Base-by-base conservation (phyloP, 2,329 filamentous ascomycete genomes). In the Diaporthe eres region DNA sequence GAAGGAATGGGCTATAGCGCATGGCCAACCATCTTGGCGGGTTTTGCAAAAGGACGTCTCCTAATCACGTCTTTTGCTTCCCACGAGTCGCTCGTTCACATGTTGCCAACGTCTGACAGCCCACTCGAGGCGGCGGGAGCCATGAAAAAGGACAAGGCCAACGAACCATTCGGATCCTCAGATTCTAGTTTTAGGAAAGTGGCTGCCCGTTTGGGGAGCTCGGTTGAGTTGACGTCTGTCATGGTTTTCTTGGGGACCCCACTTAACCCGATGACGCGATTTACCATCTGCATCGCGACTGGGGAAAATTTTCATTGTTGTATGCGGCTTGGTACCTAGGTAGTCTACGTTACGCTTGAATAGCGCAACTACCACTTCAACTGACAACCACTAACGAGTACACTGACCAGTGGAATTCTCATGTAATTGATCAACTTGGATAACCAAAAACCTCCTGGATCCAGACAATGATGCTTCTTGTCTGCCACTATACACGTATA, bases 41-140 rank as follows among this genome's bases (percentile, higher is more conserved):
- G 10, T 53, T 53, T 68, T 68, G 65, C 65, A 53, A 55, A 68
- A 68, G 65, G 47, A 68, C 13, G 31, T 42, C 22, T 39, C 47
- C 34, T 53, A 47, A 68, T 68, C 65, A 68, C 65, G 65, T 68
- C 65, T 68, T 68, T 55, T 42, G 47, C 65, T 47, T 68, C 65
- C 34, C 47, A 7, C 47, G 47, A 68, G 65, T 68, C 65, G 39
- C 47, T 37, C 22, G 65, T 68, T 68, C 47, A 42, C 65, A 68
- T 53, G 31, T 39, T 28, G 47, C 13, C 3, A 42, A 53, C 44
- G 47, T 34, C 65, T 22, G 53, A 53, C 65, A 53, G 34, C 47
- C 65, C 65, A 68, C 65, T 28, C 65, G 34, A 68, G 47, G 47
- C 65, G 65, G 65, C 34, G 65, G 34, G 28, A 68, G 65, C 65